phyloP scores from a whole-genome alignment of 2,329 filamentous ascomycete species.

The Sarocladium strictum region DNA sequence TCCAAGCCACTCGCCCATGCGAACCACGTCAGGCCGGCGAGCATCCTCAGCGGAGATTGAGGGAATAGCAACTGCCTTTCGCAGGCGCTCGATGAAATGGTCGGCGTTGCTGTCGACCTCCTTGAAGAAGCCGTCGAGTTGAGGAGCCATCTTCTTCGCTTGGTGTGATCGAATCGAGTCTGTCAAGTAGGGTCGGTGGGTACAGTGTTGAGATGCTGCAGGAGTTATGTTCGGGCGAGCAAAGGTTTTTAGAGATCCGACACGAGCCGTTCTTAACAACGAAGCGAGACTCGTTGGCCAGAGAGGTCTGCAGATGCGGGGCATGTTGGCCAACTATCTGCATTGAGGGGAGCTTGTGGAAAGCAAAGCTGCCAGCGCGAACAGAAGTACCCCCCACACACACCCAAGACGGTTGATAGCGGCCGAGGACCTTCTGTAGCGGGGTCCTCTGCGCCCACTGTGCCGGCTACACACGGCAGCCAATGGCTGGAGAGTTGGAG shows the following conservation, averaged over 20 bases:
- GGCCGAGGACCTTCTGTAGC: neutral
- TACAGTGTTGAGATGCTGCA: slow-evolving; percentile 14
- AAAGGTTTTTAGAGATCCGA: slow-evolving; percentile 19
- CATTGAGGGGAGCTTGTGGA: slow-evolving; percentile 11
- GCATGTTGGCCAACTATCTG: slow-evolving; percentile 29
- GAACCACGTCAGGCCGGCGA: slow-evolving; percentile 84
- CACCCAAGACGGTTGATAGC: neutral
- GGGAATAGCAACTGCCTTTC: slow-evolving; percentile 90
- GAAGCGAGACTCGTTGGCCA: slow-evolving; percentile 21
- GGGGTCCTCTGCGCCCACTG: neutral
- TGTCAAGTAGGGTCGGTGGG: slow-evolving; percentile 41
- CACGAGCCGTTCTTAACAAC: slow-evolving; percentile 9
- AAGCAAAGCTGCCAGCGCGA: slow-evolving; percentile 2
- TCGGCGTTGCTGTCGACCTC: slow-evolving; percentile 77
- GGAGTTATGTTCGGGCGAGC: slow-evolving; percentile 8
- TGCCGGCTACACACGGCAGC: slow-evolving; percentile 8
- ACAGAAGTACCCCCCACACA: slow-evolving; percentile 4
- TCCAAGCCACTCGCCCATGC: slow-evolving; percentile 91
- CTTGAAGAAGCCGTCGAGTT: slow-evolving; percentile 88
- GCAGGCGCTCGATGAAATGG: slow-evolving; percentile 82
- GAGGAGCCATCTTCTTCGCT: slow-evolving; percentile 76
- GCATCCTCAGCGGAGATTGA: slow-evolving; percentile 91
- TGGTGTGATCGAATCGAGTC: slow-evolving; percentile 50
- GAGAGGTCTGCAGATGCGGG: slow-evolving; percentile 31
- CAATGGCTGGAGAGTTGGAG: slow-evolving; percentile 5